A percentile compares a stretch with the other conserved stretches of the same genome.
Evolutionary conservation across 176 grass and related monocot genomes (phyloP).

Genomic region (Aegilops sharonensis): DNA sequence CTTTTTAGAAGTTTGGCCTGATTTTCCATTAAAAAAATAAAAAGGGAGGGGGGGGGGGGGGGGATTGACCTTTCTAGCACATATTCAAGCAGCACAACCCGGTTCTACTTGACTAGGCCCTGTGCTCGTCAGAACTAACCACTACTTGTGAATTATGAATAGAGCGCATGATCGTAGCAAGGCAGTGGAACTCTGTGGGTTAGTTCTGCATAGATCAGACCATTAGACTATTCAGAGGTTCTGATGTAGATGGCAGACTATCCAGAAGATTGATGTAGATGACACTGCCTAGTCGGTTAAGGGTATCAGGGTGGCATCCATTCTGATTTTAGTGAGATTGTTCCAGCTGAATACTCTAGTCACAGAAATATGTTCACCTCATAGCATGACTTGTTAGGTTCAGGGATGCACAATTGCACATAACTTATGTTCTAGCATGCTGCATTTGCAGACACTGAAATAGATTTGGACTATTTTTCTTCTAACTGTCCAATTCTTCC

Average conservation of each 20-base stretch:
- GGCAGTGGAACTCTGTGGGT: background rate
- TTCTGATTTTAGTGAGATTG: background rate
- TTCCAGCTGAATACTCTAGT: background rate
- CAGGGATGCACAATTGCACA: background rate
- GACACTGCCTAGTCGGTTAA: background rate
- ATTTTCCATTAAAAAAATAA: background rate
- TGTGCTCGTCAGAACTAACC: background rate
- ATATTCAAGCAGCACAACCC: too few species aligned
- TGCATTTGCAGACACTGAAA: background rate
- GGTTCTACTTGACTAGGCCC: too few species aligned
- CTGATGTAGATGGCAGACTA: background rate
- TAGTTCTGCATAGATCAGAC: conserved; percentile 4
- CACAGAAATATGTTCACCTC: background rate
- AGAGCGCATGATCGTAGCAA: background rate
- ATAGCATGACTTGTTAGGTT: background rate
- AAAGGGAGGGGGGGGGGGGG: too few species aligned
- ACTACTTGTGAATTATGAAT: background rate
- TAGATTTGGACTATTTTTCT: background rate
- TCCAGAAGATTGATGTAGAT: too few species aligned
- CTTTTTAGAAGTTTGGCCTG: background rate
- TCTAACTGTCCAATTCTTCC: background rate
- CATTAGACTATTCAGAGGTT: background rate
- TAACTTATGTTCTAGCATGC: background rate
- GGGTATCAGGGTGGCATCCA: background rate
- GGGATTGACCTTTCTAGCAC: too few species aligned